phyloP scores from a whole-genome alignment of 1,139 yeast species.

The Tardiomyces digboiensis region DNA sequence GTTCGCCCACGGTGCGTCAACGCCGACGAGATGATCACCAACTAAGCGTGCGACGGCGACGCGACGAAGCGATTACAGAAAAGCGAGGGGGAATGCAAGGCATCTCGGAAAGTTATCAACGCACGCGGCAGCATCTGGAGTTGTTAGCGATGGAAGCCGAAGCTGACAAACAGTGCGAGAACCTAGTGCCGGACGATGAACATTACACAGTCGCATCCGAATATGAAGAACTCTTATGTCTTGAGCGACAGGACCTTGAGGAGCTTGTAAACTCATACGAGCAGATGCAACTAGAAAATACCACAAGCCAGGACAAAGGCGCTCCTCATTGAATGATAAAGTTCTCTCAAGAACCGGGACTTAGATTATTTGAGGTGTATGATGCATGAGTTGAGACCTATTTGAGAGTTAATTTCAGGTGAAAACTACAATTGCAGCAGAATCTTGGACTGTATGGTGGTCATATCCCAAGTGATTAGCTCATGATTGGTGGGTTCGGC shows the following conservation, averaged over 20 bases:
- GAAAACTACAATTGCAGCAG: too few relatives aligned
- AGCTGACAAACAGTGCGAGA: neutral
- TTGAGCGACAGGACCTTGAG: slow-evolving; percentile 12
- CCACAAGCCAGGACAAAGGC: too few relatives aligned
- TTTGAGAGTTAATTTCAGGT: too few relatives aligned
- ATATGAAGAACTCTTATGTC: slow-evolving; percentile 10
- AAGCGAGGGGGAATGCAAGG: slow-evolving; percentile 13
- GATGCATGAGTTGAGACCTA: too few relatives aligned
- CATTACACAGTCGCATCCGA: slow-evolving; percentile 9
- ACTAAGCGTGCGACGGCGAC: neutral
- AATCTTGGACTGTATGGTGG: too few relatives aligned
- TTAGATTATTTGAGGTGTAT: too few relatives aligned
- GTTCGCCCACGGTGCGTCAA: neutral
- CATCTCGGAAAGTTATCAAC: slow-evolving; percentile 10
- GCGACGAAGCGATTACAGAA: slow-evolving; percentile 8
- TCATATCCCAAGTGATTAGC: too few relatives aligned
- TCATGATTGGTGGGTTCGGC: too few relatives aligned
- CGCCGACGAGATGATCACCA: neutral
- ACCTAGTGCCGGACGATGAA: neutral
- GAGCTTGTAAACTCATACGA: slow-evolving; percentile 3
- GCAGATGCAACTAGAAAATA: neutral
- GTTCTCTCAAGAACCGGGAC: too few relatives aligned
- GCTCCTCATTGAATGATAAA: too few relatives aligned
- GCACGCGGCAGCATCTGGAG: slow-evolving; percentile 3
- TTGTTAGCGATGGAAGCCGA: neutral